phyloP scores from a whole-genome alignment of 2,329 filamentous ascomycete genomes.

The Pseudocercospora vitis region DNA sequence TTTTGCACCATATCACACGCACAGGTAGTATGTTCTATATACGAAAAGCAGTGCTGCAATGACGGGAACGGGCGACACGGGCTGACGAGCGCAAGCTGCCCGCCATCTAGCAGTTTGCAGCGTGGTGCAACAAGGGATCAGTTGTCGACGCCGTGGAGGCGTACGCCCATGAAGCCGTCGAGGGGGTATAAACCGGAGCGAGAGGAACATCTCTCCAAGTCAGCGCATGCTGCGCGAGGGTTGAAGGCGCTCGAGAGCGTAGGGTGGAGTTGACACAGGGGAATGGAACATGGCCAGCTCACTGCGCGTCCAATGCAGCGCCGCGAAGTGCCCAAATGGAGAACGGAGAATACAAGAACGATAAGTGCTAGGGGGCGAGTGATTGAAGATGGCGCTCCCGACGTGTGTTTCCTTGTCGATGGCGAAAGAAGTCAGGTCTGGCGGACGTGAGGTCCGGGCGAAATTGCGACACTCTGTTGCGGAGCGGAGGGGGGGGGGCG shows the following conservation, averaged over 20 bases:
- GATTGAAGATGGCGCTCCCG: slow-evolving; percentile 1
- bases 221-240: slow-evolving; percentile 3
- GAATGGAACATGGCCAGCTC: neutral
- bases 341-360: slow-evolving; percentile 4
- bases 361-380: neutral
- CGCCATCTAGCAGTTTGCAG: neutral
- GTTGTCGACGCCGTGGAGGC: neutral
- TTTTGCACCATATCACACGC: neutral
- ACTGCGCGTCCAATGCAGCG: neutral
- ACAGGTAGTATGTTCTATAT: slow-evolving; percentile 3
- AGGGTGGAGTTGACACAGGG: neutral
- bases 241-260: neutral
- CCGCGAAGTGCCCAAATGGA: neutral
- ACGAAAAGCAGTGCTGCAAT: neutral
- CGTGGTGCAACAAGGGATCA: neutral
- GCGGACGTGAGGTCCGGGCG: neutral
- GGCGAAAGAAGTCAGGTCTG: neutral
- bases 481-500: neutral
- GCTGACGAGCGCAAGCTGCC: too few relatives aligned
- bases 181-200: neutral
- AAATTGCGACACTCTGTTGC: slow-evolving; percentile 9
- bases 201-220: neutral
- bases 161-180: neutral
- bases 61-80: too few relatives aligned
- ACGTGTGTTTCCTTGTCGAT: neutral